Base-by-base conservation (phyloP, 2,329 filamentous ascomycete genomes). In the Calonectria pseudoturangicola region DNA sequence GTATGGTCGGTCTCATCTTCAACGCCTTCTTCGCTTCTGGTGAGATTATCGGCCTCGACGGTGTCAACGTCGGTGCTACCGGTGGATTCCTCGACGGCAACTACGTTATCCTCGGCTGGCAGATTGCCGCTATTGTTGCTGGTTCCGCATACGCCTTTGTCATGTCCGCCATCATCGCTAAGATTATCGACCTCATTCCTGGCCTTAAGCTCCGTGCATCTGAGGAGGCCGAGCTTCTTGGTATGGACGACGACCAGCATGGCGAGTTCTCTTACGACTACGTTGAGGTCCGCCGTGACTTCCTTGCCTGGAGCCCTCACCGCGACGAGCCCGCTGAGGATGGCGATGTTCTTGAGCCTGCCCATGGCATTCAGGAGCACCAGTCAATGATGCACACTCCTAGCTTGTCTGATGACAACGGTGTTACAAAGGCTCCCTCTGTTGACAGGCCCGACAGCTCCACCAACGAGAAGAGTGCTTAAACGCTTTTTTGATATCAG, bases 211-310 rank as follows among this genome's bases (percentile, higher is more conserved):
- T 97, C 56, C 93, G 94, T 71, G 94, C 94, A 10, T 93, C 91
- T 30, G 93, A 95, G 81, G 93, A 96, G 84, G 94, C 94, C 28
- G 94, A 97, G 85, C 91, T 96, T 15, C 91, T 96, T 70, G 94
- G 94, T 77, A 96, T 96, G 93, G 94, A 97, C 81, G 94, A 96
- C 82, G 94, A 96, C 85, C 94, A 97, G 86, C 93, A 96, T 79
- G 94, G 94, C 84, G 94, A 97, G 85, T 97, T 96, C 82, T 94
- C 94, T 15, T 96, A 96, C 87, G 94, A 97, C 84, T 97, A 96
- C 83, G 94, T 97, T 76, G 94, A 97, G 89, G 94, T 96, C 72
- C 93, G 94, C 81, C 92, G 94, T 80, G 94, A 97, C 85, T 97
- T 96, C 88, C 91, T 97, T 47, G 94, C 94, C 72, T 97, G 94